Evolutionary conservation across 352 stramenopile species (phyloP).

Genomic region (Pythium aristosporum): DNA sequence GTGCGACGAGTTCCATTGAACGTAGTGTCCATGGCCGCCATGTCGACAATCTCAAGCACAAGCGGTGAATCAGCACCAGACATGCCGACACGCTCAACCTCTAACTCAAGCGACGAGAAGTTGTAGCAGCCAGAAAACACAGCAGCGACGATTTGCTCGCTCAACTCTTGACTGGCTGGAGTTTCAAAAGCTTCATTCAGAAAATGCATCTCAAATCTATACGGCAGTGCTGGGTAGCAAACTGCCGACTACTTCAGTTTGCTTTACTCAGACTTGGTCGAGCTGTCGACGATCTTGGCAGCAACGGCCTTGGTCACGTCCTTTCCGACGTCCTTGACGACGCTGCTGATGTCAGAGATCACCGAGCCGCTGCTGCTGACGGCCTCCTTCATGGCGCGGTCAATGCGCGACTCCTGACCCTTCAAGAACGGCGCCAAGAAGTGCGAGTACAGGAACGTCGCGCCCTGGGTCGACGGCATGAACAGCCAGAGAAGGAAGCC

Average conservation of each 20-base stretch:
- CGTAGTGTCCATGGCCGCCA: slow-evolving; percentile 10
- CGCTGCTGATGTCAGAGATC: slow-evolving; percentile 75
- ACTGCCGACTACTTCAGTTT: not conserved
- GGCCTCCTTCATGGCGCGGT: slow-evolving; percentile 83
- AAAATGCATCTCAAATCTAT: slow-evolving; percentile 33
- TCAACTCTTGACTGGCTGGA: not conserved
- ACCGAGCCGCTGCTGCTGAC: slow-evolving; percentile 71
- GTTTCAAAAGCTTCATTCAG: slow-evolving; percentile 24
- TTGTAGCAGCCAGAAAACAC: not conserved
- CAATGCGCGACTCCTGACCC: slow-evolving; percentile 78
- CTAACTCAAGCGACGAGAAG: no score
- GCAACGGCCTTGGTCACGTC: slow-evolving; percentile 78
- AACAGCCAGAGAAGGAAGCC: slow-evolving; percentile 97
- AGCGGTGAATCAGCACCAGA: not conserved
- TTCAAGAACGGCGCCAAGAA: slow-evolving; percentile 90
- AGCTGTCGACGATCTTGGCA: slow-evolving; percentile 70
- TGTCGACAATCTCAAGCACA: not conserved
- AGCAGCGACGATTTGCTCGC: not conserved
- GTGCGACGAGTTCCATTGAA: slow-evolving; percentile 7
- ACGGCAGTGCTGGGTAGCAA: slow-evolving; percentile 16
- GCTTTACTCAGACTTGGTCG: slow-evolving; percentile 30
- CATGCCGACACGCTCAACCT: not conserved
- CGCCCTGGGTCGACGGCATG: slow-evolving; percentile 94
- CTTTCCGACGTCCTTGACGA: slow-evolving; percentile 72
- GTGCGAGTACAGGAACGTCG: slow-evolving; percentile 95